Percentiles rank a stretch among this genome's conserved stretches.
phyloP scores from a whole-genome alignment of 441 rosid species.

The Adansonia rubrostipa region DNA sequence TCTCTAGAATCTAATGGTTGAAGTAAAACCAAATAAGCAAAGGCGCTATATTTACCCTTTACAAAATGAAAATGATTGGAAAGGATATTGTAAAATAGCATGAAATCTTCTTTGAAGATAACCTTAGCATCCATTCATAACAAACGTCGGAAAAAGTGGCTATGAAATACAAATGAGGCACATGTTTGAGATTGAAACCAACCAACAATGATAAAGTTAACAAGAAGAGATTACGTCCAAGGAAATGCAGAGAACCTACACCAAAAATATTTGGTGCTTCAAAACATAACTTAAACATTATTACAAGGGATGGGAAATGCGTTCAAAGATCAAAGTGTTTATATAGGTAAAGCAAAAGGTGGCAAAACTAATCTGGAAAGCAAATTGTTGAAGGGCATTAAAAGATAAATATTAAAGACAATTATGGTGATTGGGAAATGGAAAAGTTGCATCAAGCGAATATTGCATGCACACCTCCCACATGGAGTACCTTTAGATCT shows the following conservation, averaged over 20 bases:
- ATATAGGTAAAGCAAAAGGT: constrained; percentile 5
- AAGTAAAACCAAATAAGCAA: neutral
- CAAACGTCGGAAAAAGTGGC: neutral
- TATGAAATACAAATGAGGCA: neutral
- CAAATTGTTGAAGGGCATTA: neutral
- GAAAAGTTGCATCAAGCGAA: neutral
- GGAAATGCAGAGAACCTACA: neutral
- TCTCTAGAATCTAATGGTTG: neutral
- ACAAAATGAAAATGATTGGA: neutral
- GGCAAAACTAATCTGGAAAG: neutral
- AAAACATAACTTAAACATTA: neutral
- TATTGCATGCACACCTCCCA: neutral
- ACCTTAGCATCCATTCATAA: constrained; percentile 7
- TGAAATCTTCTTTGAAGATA: neutral
- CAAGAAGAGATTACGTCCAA: neutral
- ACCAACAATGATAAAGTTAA: neutral
- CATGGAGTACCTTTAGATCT: constrained; percentile 70
- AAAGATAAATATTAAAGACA: neutral
- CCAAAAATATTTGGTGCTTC: neutral
- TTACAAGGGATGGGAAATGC: neutral
- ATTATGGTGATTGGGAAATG: neutral
- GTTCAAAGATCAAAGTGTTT: constrained; percentile 2
- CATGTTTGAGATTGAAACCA: neutral
- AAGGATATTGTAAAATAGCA: neutral
- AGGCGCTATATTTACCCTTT: neutral